These are phyloP conservation scores for Pseudonitzschia multiseries DNA, from an alignment of 108 stramenopile genomes.

Conservation along the genomic window DNA sequence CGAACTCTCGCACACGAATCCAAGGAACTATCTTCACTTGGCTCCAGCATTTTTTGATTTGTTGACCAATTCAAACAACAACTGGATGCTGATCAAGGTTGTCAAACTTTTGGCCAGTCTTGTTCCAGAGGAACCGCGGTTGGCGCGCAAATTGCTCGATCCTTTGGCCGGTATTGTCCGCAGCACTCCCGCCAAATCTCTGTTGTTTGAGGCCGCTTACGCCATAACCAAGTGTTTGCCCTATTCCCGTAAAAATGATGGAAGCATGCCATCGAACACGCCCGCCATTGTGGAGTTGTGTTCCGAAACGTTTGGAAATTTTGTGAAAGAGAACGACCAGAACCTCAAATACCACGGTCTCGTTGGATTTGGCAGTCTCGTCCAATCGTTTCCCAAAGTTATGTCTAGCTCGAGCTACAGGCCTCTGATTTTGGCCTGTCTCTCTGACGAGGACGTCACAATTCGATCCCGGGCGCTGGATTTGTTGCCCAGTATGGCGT, in stretches of 20 bases:
- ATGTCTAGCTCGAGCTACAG: conserved; percentile 81
- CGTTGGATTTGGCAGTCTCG: conserved; percentile 92
- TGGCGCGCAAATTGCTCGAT: conserved; percentile 97
- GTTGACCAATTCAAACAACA: conserved; percentile 92
- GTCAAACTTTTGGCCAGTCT: conserved; percentile 95
- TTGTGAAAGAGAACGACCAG: conserved; percentile 96
- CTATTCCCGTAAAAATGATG: conserved; percentile 90
- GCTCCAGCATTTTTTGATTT: conserved; percentile 98
- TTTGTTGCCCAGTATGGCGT: conserved; percentile 93
- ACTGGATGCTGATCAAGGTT: conserved; percentile 99
- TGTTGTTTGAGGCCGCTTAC: conserved; percentile 95
- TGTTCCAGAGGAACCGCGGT: conserved; percentile 95
- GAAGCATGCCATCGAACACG: conserved; percentile 84
- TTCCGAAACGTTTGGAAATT: conserved; percentile 83
- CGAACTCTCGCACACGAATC: conserved; percentile 95
- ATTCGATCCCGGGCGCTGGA: conserved; percentile 95
- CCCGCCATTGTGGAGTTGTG: conserved; percentile 90
- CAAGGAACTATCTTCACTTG: conserved; percentile 95
- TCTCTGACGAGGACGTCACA: conserved; percentile 97
- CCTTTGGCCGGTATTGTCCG: conserved; percentile 94
- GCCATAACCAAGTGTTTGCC: conserved; percentile 95
- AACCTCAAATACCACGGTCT: conserved; percentile 99
- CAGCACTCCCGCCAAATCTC: conserved; percentile 93
- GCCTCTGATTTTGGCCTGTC: conserved; percentile 90
- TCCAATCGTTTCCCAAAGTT: conserved; percentile 89